These are phyloP conservation scores for Jacaranda copaia DNA, from an alignment of 257 asterid species.

Conservation along the genomic window DNA sequence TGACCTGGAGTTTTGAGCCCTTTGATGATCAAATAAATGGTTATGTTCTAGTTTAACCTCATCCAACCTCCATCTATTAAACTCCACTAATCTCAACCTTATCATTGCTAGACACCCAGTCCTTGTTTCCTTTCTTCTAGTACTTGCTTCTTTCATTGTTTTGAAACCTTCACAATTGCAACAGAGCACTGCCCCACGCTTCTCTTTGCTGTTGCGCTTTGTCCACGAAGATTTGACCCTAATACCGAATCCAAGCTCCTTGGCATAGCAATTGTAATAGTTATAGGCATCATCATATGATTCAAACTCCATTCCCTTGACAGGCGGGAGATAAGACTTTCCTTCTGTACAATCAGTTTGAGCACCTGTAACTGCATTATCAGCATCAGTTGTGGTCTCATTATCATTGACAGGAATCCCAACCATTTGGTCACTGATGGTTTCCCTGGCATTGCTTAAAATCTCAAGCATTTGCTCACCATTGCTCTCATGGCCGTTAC, in stretches of 20 bases:
- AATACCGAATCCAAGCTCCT: slow-evolving; percentile 79
- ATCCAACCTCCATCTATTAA: slow-evolving; percentile 78
- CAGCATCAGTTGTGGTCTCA: slow-evolving; percentile 42
- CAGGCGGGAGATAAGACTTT: slow-evolving; percentile 59
- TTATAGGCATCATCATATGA: slow-evolving; percentile 86
- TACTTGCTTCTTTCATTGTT: slow-evolving; percentile 72
- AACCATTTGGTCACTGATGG: slow-evolving; percentile 22
- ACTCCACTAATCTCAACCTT: slow-evolving; percentile 73
- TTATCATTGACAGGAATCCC: slow-evolving; percentile 39
- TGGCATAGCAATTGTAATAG: slow-evolving; percentile 74
- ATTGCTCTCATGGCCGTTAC: slow-evolving; percentile 37
- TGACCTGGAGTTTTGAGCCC: slow-evolving; percentile 62
- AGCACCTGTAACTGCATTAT: slow-evolving; percentile 32
- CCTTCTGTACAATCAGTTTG: slow-evolving; percentile 45
- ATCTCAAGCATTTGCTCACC: slow-evolving; percentile 37
- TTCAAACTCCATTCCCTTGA: slow-evolving; percentile 86
- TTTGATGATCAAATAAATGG: slow-evolving; percentile 71
- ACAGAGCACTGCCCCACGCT: slow-evolving; percentile 90
- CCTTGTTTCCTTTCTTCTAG: slow-evolving; percentile 85
- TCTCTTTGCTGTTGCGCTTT: slow-evolving; percentile 88
- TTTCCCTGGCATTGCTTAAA: slow-evolving; percentile 30
- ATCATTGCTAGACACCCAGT: slow-evolving; percentile 90
- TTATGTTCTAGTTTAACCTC: slow-evolving; percentile 80
- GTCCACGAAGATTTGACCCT: slow-evolving; percentile 92
- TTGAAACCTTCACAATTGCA: slow-evolving; percentile 93